phyloP scores from a whole-genome alignment of 83 land plant genomes.

The Diphasiastrum complanatum region DNA sequence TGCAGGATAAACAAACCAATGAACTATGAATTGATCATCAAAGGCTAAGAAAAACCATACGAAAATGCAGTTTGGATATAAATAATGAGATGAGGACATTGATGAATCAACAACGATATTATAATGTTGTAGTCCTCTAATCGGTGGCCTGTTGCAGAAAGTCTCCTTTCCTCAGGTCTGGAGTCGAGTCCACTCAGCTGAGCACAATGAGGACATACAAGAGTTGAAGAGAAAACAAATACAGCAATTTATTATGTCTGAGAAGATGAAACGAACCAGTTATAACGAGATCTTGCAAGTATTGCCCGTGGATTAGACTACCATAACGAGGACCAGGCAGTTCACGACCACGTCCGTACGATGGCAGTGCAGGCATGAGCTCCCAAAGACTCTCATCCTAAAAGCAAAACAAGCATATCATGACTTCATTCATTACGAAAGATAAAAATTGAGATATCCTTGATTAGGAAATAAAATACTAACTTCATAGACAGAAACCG shows the following conservation, averaged over 20 bases:
- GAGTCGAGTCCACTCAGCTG: too few species aligned
- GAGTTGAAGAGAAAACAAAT: background rate
- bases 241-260: too few species aligned
- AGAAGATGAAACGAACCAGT: too few species aligned
- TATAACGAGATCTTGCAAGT: conserved; percentile 77
- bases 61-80: too few species aligned
- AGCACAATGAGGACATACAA: background rate
- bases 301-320: conserved; percentile 86
- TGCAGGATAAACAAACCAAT: background rate
- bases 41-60: too few species aligned
- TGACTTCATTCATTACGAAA: too few species aligned
- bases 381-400: conserved; percentile 75
- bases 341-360: conserved; percentile 91
- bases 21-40: too few species aligned
- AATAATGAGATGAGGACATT: too few species aligned
- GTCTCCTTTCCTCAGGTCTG: too few species aligned
- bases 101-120: too few species aligned
- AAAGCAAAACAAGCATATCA: background rate
- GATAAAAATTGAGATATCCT: background rate
- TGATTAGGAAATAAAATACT: background rate
- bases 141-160: too few species aligned
- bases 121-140: too few species aligned
- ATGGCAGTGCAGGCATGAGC: conserved; percentile 82
- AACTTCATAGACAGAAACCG: background rate
- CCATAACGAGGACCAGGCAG: conserved; percentile 82